Evolutionary conservation across 441 rosid species (phyloP).

Genomic region (Populus trichocarpa): DNA sequence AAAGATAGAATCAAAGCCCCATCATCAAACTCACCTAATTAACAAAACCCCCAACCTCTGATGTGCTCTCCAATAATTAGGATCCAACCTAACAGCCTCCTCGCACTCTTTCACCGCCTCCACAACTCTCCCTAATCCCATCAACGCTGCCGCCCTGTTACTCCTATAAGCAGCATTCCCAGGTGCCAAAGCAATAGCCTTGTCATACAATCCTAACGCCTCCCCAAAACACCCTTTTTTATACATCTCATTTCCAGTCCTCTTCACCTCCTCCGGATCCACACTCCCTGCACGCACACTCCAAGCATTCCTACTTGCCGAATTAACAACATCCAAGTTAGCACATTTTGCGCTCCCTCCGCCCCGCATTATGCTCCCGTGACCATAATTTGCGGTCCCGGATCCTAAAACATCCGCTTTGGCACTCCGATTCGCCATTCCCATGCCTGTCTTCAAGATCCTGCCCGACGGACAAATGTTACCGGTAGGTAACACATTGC

Average conservation of each 20-base stretch:
- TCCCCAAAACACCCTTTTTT: constrained; percentile 65
- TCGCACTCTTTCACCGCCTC: constrained; percentile 86
- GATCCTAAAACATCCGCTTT: constrained; percentile 70
- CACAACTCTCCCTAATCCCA: constrained; percentile 50
- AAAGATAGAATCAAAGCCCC: background rate
- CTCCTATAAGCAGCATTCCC: constrained; percentile 65
- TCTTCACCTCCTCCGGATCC: constrained; percentile 77
- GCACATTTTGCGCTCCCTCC: constrained; percentile 22
- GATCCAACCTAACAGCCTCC: constrained; percentile 79
- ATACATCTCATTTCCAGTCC: constrained; percentile 71
- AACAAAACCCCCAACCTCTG: constrained; percentile 69
- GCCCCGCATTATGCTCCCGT: constrained; percentile 85
- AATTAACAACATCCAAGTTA: constrained; percentile 14
- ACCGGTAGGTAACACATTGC: constrained; percentile 64
- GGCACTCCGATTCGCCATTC: constrained; percentile 35
- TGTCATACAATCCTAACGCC: constrained; percentile 69
- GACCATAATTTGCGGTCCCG: constrained; percentile 86
- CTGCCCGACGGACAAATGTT: constrained; percentile 86
- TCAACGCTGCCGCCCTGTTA: constrained; percentile 81
- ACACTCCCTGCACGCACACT: constrained; percentile 24
- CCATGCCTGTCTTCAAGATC: constrained; percentile 60
- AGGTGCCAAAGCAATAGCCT: constrained; percentile 68
- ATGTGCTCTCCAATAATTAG: constrained; percentile 73
- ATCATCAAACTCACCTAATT: constrained; percentile 46
- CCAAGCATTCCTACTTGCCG: constrained; percentile 10